Conservation (phyloP, 768 basidiomycete genomes). For the Crucibulum laeve region DNA sequence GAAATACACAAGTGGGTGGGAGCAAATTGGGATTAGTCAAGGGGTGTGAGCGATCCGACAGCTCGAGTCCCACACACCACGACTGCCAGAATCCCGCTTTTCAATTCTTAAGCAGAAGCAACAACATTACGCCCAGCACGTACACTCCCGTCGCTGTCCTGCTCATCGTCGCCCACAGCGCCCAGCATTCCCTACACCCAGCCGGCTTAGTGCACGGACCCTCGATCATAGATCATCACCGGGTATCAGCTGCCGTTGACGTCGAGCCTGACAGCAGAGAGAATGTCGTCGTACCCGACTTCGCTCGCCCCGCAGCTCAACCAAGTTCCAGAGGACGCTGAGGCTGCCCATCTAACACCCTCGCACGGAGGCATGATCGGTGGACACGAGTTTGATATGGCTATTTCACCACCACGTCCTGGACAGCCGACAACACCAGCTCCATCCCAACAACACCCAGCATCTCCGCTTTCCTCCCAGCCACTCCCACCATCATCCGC, state of each 20-base stretch:
- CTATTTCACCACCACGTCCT: slow-evolving; percentile 37
- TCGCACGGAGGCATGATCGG: slow-evolving; percentile 50
- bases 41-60: no score
- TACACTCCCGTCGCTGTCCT: neutral
- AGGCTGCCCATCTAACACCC: slow-evolving; percentile 35
- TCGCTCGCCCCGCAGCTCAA: slow-evolving; percentile 43
- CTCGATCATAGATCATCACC: no score
- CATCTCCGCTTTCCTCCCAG: slow-evolving; percentile 15
- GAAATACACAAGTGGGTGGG: no score
- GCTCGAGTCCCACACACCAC: neutral
- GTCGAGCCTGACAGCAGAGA: neutral
- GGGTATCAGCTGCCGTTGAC: no score
- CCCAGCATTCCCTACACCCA: neutral
- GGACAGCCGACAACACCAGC: slow-evolving; percentile 12
- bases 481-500: slow-evolving; percentile 17
- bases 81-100: neutral
- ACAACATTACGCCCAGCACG: neutral
- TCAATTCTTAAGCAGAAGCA: neutral
- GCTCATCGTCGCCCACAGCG: slow-evolving; percentile 1
- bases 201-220: neutral
- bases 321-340: slow-evolving; percentile 45
- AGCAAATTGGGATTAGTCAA: no score
- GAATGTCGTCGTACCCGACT: slow-evolving; percentile 46
- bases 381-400: slow-evolving; percentile 66
- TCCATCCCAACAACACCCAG: slow-evolving; percentile 10